Evolutionary conservation across 257 asterid genomes (phyloP), one percentile per base, ranked within the genome.

Genomic region (Cinchona pubescens): DNA sequence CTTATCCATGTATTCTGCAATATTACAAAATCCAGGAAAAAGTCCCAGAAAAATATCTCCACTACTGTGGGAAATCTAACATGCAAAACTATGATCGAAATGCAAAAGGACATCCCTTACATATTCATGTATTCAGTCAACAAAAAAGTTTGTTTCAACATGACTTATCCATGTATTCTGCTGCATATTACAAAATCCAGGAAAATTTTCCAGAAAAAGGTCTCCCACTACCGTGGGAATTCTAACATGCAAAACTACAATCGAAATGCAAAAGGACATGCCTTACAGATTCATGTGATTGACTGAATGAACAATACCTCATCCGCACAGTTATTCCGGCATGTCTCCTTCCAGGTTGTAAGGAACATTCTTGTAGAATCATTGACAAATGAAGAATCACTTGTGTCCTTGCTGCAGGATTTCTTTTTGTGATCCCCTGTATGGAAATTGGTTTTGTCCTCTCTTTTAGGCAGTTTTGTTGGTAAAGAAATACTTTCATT

Each of bases 341-440:
- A 94, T 64, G 91, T 89, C 75, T 87, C 98, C 83, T 85, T 88
- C 98, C 98, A 94, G 61, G 96, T 91, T 77, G 91, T 69, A 64
- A 88, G 38, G 69, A 94, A 94, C 77, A 79, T 82, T 85, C 49
- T 83, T 66, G 91, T 71, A 21, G 94, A 86, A 77, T 89, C 96
- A 67, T 70, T 76, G 55, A 86, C 69, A 84, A 79, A 70, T 48
- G 85, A 72, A 82, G 67, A 63, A 65, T 63, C 83, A 78, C 71
- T 80, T 67, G 74, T 74, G 76, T 67, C 73, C 69, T 60, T 75
- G 68, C 65, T 49, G 30, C 60, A 74, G 49, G 75, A 68, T 74
- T 79, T 67, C 79, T 68, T 71, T 67, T 71, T 75, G 79, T 74
- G 76, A 34, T 37, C 66, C 32, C 30, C 76, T 30, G 49, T 55